Conservation (phyloP, 2,329 filamentous ascomycete genomes). For the Mycosphaerella arachidis region DNA sequence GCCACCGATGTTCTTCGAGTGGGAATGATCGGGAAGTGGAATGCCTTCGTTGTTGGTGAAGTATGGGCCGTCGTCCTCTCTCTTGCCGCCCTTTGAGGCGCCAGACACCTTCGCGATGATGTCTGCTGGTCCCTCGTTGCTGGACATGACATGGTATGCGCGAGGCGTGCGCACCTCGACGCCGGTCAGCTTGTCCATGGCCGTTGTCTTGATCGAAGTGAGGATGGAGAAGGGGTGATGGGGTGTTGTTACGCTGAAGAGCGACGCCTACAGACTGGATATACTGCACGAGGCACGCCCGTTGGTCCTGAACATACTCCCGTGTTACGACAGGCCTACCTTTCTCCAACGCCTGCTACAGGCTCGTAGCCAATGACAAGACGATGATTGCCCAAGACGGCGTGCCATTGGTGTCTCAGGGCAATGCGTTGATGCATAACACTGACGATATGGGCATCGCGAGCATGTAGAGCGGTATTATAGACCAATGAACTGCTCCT, state of each 20-base stretch:
- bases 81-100: constrained; percentile 42
- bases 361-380: not conserved
- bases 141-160: constrained; percentile 28
- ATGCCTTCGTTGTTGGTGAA: constrained; percentile 54
- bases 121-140: constrained; percentile 51
- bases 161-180: not conserved
- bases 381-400: not conserved
- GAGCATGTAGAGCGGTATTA: not conserved
- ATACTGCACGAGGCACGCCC: not conserved
- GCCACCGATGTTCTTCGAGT: constrained; percentile 52
- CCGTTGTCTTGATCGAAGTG: not conserved
- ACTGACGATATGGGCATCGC: not conserved
- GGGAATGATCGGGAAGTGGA: constrained; percentile 47
- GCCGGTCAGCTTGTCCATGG: not conserved
- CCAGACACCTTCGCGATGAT: constrained; percentile 51
- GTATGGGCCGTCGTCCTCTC: constrained; percentile 48
- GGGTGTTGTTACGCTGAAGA: not conserved
- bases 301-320: not conserved
- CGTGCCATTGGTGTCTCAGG: not conserved
- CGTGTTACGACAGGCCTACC: not conserved
- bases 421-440: not conserved
- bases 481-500: not conserved
- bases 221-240: not conserved
- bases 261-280: not conserved
- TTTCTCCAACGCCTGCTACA: not conserved